Evolutionary conservation across 108 stramenopile genomes (phyloP), one percentile per base, ranked within the genome.

Genomic region (Cyclotella atomus): DNA sequence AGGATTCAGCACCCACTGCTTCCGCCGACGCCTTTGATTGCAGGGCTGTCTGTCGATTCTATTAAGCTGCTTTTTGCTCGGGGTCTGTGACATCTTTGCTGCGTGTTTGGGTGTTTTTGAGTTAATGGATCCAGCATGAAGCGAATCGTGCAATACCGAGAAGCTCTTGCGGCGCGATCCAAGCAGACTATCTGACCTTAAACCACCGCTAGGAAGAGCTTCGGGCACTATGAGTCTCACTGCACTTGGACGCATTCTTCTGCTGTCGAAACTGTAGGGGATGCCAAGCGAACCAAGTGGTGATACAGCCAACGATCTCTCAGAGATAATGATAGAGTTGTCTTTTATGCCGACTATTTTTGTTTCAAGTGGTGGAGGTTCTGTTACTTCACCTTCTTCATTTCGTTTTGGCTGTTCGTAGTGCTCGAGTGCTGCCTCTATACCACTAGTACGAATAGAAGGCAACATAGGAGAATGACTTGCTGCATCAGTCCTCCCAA

Each of bases 1-100:
- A 30, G 97, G 97, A 71, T 98, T 98, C 21, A 95, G 78, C 20
- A 88, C 88, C 71, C 90, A 91, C 52, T 77, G 72, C 65, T 81
- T 83, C 21, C 76, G 56, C 38, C 80, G 46, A 45, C 74, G 45
- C n/a, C 79, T 73, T 59, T 44, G 71, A 61, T 34, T 28, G 65
- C 47, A 59, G 54, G 52, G 24, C 34, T 29, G 20, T 61, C 38
- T 49, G 10, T 49, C 47, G n/a, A 28, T 65, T 34, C 55, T 38
- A 62, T 71, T 49, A 12, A 30, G 50, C 53, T 76, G 67, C 41
- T 50, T 73, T 28, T 44, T 63, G 20, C 24, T 73, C 14, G 43
- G 52, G 44, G 55, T 29, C 21, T 61, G 73, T 47, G 43, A 65
- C 12, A 28, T 55, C 41, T 62, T 36, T 59, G 64, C 20, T 52